These are phyloP conservation scores for Cardiospermum halicacabum DNA, from an alignment of 345 rosid genomes.

Conservation along the genomic window DNA sequence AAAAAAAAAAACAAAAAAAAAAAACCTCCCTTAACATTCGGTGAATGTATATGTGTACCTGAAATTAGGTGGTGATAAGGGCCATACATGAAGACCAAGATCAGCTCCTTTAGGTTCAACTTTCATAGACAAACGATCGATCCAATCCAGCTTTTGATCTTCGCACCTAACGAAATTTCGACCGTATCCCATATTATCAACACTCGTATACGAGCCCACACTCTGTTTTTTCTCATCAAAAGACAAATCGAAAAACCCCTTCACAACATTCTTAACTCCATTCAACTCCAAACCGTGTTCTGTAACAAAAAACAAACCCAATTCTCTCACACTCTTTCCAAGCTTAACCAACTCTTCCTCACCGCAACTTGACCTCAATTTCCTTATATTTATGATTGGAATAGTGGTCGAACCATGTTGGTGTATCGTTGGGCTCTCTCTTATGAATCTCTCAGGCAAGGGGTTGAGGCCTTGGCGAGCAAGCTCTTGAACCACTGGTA, in stretches of 20 bases:
- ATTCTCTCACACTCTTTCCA: slow-evolving; percentile 8
- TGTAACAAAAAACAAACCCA: slow-evolving; percentile 19
- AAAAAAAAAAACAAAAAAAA: background rate
- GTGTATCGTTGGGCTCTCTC: background rate
- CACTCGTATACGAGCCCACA: slow-evolving; percentile 17
- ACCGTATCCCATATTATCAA: slow-evolving; percentile 28
- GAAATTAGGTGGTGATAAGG: slow-evolving; percentile 17
- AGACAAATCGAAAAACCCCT: slow-evolving; percentile 24
- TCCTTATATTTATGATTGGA: background rate
- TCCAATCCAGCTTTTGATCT: slow-evolving; percentile 26
- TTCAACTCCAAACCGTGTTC: slow-evolving; percentile 14
- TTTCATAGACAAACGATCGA: slow-evolving; percentile 22
- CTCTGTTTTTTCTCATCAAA: slow-evolving; percentile 18
- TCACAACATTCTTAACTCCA: slow-evolving; percentile 16
- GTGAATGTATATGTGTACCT: background rate
- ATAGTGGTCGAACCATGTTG: background rate
- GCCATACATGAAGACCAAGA: slow-evolving; percentile 23
- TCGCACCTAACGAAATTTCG: slow-evolving; percentile 28
- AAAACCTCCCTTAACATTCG: too few species aligned
- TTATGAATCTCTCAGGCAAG: slow-evolving; percentile 6
- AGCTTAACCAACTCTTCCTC: slow-evolving; percentile 22
- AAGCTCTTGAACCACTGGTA: slow-evolving; percentile 21
- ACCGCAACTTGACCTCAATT: background rate
- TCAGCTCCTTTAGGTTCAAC: slow-evolving; percentile 18
- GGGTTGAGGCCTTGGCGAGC: slow-evolving; percentile 3